Conservation (phyloP, 2,329 filamentous ascomycete genomes). For the Trichoderma brevicompactum region DNA sequence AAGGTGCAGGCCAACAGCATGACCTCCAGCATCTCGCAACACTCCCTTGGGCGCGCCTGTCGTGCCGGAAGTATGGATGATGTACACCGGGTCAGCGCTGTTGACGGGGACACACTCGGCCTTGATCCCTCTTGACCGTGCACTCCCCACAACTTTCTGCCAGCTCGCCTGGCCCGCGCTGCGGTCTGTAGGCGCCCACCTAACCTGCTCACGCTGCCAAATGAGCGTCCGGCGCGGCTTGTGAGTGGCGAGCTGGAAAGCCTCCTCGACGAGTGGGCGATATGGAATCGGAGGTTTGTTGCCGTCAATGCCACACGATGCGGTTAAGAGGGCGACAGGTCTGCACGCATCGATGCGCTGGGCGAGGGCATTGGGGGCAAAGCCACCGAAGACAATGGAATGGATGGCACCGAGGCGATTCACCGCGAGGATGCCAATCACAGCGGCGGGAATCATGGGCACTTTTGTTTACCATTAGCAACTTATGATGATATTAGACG, state of each 20-base stretch:
- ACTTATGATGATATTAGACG: not conserved
- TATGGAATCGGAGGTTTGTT: conserved; percentile 80
- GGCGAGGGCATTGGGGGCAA: conserved; percentile 78
- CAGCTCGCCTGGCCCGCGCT: conserved; percentile 75
- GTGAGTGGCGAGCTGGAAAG: conserved; percentile 67
- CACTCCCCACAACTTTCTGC: conserved; percentile 76
- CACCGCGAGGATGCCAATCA: conserved; percentile 85
- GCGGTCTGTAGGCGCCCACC: conserved; percentile 73
- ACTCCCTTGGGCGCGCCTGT: conserved; percentile 85
- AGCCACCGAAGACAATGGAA: conserved; percentile 91
- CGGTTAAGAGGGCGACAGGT: conserved; percentile 78
- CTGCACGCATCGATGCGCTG: conserved; percentile 85
- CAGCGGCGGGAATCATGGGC: conserved; percentile 91
- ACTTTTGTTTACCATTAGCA: conserved; percentile 57
- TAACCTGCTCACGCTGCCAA: conserved; percentile 79
- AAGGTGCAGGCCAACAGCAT: conserved; percentile 82
- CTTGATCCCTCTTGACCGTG: conserved; percentile 66
- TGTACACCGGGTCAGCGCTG: conserved; percentile 81
- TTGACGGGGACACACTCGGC: conserved; percentile 78
- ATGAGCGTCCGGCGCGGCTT: conserved; percentile 76
- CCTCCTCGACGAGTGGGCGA: conserved; percentile 74
- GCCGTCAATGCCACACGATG: conserved; percentile 90
- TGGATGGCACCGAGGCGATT: conserved; percentile 85
- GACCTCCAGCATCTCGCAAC: conserved; percentile 79
- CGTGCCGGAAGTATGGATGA: conserved; percentile 87